These are phyloP conservation scores for Fraxinus floribunda DNA, from an alignment of 305 asterid genomes.

Conservation along the genomic window DNA sequence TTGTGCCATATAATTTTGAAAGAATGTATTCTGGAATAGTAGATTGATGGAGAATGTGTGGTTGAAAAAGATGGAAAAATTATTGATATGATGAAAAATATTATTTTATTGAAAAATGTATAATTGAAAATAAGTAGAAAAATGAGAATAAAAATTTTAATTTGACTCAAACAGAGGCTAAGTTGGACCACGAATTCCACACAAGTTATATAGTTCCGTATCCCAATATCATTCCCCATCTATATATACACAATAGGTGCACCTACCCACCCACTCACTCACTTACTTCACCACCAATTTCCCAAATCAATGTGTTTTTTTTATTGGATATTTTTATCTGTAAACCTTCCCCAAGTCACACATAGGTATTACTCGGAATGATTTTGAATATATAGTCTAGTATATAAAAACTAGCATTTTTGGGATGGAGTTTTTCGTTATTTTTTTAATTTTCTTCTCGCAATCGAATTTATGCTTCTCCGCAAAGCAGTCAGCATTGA, in stretches of 20 bases:
- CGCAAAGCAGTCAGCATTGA: slow-evolving; percentile 24
- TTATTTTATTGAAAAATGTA: too few relatives aligned
- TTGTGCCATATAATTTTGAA: too few relatives aligned
- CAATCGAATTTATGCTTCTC: slow-evolving; percentile 29
- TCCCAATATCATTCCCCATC: not conserved
- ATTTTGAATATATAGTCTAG: not conserved
- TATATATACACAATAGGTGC: not conserved
- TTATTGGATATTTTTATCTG: not conserved
- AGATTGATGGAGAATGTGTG: too few relatives aligned
- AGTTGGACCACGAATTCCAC: not conserved
- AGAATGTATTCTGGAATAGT: too few relatives aligned
- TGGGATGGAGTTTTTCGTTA: slow-evolving; percentile 23
- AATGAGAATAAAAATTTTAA: too few relatives aligned
- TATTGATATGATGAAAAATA: too few relatives aligned
- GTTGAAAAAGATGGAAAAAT: too few relatives aligned
- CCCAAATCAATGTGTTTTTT: not conserved
- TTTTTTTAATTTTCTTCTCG: slow-evolving; percentile 14
- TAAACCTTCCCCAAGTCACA: not conserved
- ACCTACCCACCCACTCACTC: not conserved
- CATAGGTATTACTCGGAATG: not conserved
- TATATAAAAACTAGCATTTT: too few relatives aligned
- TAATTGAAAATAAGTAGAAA: too few relatives aligned
- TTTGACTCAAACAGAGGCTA: too few relatives aligned
- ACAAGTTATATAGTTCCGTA: not conserved
- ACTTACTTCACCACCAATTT: not conserved